Conservation (phyloP, 1,284 basidiomycete genomes). For the Ustilago vetiveriae region DNA sequence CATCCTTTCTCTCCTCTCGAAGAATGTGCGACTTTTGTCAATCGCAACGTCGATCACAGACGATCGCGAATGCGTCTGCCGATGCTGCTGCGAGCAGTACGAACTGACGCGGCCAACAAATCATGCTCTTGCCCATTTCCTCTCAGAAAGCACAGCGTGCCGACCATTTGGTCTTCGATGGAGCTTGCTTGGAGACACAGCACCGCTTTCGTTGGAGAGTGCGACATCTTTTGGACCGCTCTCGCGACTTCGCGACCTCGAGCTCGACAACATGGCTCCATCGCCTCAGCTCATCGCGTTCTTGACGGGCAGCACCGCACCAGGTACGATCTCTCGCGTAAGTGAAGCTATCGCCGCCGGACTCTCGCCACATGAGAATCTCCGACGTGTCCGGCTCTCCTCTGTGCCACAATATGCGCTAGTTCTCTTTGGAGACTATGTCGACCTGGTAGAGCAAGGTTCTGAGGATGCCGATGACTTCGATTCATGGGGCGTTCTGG, state of each 20-base stretch:
- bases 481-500: too few species aligned
- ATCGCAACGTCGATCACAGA: not conserved
- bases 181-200: too few species aligned
- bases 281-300: not conserved
- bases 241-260: not conserved
- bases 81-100: too few species aligned
- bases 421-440: too few species aligned
- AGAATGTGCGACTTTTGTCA: not conserved
- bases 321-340: not conserved
- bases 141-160: not conserved
- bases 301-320: not conserved
- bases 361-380: not conserved
- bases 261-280: not conserved
- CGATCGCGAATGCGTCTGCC: not conserved
- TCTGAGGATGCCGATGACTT: too few species aligned
- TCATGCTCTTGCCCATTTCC: not conserved
- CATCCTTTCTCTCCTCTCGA: not conserved
- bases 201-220: not conserved
- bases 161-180: not conserved
- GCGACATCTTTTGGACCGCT: not conserved
- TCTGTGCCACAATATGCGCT: too few species aligned
- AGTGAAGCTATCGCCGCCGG: not conserved
- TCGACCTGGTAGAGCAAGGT: too few species aligned
- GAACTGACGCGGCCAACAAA: not conserved
- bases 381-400: not conserved